Conservation (phyloP, 768 basidiomycete species). For the Boletus bicolor region DNA sequence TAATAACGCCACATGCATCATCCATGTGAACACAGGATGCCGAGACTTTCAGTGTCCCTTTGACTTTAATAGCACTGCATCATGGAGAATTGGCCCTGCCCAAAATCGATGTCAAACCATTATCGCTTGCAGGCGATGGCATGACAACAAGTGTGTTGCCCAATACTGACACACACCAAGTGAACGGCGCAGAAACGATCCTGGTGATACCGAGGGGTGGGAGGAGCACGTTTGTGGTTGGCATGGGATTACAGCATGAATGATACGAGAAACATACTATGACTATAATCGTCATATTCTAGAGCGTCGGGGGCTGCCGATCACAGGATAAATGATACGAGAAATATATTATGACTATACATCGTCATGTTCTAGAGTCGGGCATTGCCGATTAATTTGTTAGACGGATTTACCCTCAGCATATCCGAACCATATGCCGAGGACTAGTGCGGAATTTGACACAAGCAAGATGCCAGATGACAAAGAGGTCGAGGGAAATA, state of each 20-base stretch:
- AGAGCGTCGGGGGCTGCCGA: conserved; percentile 17
- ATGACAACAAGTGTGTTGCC: conserved; percentile 62
- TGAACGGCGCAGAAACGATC: conserved; percentile 79
- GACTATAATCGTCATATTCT: background rate
- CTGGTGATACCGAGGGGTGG: conserved; percentile 81
- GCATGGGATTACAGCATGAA: conserved; percentile 50
- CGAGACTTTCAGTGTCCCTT: conserved; percentile 51
- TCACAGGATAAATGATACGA: conserved; percentile 18
- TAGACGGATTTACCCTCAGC: conserved; percentile 34
- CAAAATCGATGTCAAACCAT: conserved; percentile 60
- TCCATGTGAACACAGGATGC: conserved; percentile 48
- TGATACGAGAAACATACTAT: conserved; percentile 6
- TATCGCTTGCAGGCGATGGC: conserved; percentile 49
- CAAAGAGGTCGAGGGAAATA: conserved; percentile 72
- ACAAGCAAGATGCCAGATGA: conserved; percentile 57
- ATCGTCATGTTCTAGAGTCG: background rate
- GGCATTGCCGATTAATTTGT: background rate
- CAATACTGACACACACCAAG: conserved; percentile 75
- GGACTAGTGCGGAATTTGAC: conserved; percentile 50
- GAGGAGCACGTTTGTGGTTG: conserved; percentile 75
- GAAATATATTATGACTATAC: background rate
- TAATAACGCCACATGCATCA: background rate
- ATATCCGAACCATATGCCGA: conserved; percentile 54
- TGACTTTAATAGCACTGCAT: conserved; percentile 84
- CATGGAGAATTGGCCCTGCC: conserved; percentile 81